Base-by-base conservation (phyloP, 352 stramenopile genomes). In the Salisapilia sapeloensis region DNA sequence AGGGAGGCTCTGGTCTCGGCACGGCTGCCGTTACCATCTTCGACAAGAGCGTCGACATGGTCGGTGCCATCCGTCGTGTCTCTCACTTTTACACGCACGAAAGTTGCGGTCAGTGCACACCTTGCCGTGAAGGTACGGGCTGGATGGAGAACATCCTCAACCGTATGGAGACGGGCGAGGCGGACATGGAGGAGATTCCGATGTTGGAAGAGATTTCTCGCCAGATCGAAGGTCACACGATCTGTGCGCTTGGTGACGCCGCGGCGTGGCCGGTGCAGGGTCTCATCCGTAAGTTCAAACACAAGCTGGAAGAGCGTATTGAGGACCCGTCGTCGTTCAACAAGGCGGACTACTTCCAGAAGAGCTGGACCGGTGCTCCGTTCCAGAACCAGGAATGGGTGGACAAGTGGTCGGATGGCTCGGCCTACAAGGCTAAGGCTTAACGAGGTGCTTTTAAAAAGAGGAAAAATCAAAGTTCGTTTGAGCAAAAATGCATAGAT, bases 1-100 rank as follows among this genome's bases (percentile, higher is more conserved):
- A 80, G 21, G 69, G 72, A 53, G 91, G 93, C 38, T 97, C 86
- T 24, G 94, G 91, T 54, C 66, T 99, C 15, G 96, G 95, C 35
- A 99, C 96, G 26, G 95, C 95, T 13, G 96, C 94, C 9, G 93
- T 99, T 4, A 99, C 94, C 19, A 98, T 99, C 56, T 98, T 99
- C 58, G 95, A 99, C 69, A 96, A 99, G 64, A 95, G 83, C 39
- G 93, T 98, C 4, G 96, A 99, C 53, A 98, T 98, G 93, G 93
- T 99, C 17, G 93, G 74, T 31, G 94, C 92, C 17, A 99, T 99
- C 55, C 92, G 94, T 30, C 86, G 95, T 30, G 77, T 98, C 21
- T 92, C 93, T 21, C 94, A 99, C 67, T 99, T 99, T 50, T 99
- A 99, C 87, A 96, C 93, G 54, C 95, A 99, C 66, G 96, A 99